A percentile compares a stretch with the other conserved stretches of the same genome.
These are phyloP conservation scores for Podospora didyma DNA, from an alignment of 495 filamentous ascomycete genomes.

Conservation along the genomic window DNA sequence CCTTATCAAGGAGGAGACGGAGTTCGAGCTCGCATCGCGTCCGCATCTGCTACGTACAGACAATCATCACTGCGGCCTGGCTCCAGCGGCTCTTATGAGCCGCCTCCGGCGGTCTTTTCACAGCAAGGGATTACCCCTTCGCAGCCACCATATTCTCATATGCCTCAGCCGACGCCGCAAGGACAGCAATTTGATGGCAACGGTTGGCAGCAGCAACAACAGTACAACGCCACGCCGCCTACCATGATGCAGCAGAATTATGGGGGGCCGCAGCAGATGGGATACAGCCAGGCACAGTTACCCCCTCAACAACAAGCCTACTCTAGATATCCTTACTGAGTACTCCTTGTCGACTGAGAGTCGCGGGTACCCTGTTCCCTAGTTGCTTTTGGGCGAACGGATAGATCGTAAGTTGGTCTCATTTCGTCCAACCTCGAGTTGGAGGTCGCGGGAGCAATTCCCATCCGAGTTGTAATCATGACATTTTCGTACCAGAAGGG, in stretches of 20 bases:
- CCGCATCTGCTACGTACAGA: slow-evolving; percentile 33
- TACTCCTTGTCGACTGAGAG: not conserved
- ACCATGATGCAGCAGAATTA: slow-evolving; percentile 11
- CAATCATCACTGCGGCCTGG: slow-evolving; percentile 42
- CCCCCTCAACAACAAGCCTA: slow-evolving; percentile 13
- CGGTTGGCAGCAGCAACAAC: not conserved
- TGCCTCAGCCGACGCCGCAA: not conserved
- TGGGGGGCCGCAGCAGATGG: slow-evolving; percentile 11
- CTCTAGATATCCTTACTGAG: slow-evolving; percentile 16
- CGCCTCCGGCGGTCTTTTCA: slow-evolving; percentile 34
- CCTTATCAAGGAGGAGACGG: slow-evolving; percentile 26
- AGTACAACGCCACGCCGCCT: slow-evolving; percentile 8
- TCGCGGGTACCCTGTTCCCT: no score
- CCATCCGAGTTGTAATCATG: not conserved
- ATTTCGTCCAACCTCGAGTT: not conserved
- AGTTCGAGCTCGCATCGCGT: slow-evolving; percentile 18
- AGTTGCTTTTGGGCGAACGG: no score
- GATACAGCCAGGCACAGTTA: slow-evolving; percentile 16
- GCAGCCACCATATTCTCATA: not conserved
- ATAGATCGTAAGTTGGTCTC: no score
- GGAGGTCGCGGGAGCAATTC: not conserved
- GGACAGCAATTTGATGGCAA: slow-evolving; percentile 9
- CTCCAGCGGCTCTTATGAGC: slow-evolving; percentile 43
- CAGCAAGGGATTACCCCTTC: slow-evolving; percentile 16
- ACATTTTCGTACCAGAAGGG: not conserved